Conservation (phyloP, 257 asterid species). For the Solanum lignicaule region DNA sequence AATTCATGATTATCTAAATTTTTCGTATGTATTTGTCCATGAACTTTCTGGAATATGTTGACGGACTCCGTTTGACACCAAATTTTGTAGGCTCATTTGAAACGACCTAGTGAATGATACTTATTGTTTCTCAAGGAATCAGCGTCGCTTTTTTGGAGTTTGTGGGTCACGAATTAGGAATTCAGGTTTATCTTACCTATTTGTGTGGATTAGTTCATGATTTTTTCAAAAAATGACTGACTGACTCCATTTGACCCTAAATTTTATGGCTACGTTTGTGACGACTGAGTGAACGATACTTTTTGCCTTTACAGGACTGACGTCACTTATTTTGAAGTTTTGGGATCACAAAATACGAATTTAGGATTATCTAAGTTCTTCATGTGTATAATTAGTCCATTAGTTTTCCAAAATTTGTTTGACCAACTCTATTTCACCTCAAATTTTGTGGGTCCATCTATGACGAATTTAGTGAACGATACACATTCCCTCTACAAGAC, state of each 20-base stretch:
- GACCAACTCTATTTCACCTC: too few relatives aligned
- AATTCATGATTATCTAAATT: background rate
- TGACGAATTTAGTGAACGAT: too few relatives aligned
- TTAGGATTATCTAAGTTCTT: too few relatives aligned
- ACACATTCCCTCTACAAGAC: too few relatives aligned
- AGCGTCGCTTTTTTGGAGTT: too few relatives aligned
- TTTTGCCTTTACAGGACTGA: accelerated
- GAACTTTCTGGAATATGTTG: too few relatives aligned
- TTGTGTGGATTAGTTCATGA: background rate
- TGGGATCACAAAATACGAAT: too few relatives aligned
- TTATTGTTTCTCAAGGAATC: too few relatives aligned
- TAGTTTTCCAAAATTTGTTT: too few relatives aligned
- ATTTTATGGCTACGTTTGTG: background rate
- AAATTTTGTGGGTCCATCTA: too few relatives aligned
- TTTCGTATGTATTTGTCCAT: too few relatives aligned
- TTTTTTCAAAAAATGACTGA: accelerated
- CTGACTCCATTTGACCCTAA: background rate
- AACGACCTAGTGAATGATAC: background rate
- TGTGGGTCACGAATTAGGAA: background rate
- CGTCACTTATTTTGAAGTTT: background rate
- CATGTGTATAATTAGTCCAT: too few relatives aligned
- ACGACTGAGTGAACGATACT: background rate
- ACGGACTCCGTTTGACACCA: background rate
- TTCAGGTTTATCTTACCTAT: background rate
- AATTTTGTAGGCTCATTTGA: background rate